phyloP scores from a whole-genome alignment of 139 green algal species.

The Eudorina sp. region DNA sequence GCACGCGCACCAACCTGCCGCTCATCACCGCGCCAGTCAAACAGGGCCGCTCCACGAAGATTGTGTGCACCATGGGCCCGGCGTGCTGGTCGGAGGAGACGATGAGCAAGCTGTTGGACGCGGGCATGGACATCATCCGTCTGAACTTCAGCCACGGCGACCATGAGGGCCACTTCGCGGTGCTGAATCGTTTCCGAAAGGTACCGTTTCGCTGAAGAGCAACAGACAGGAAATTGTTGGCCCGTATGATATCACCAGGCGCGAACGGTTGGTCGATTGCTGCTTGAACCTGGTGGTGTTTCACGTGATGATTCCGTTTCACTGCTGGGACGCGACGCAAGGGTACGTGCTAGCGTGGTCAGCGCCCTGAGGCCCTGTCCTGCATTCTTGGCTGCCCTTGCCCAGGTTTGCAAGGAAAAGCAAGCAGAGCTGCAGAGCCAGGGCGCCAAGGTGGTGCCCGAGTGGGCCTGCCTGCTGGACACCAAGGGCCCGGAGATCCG shows the following conservation, averaged over 20 bases:
- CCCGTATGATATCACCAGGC: no score
- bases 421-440: slow-evolving; percentile 6
- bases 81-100: slow-evolving; percentile 71
- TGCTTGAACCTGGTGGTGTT: no score
- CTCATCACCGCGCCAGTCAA: slow-evolving; percentile 65
- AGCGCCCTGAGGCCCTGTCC: no score
- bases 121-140: slow-evolving; percentile 77
- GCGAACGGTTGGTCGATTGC: no score
- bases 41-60: slow-evolving; percentile 61
- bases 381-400: no score
- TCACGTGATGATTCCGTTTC: no score
- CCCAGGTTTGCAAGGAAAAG: slow-evolving; percentile 57
- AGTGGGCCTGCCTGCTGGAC: slow-evolving; percentile 67
- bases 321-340: no score
- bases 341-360: no score
- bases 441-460: background rate
- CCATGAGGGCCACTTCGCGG: slow-evolving; percentile 71
- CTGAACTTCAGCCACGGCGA: slow-evolving; percentile 85
- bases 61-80: slow-evolving; percentile 80
- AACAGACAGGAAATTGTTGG: no score
- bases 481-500: slow-evolving; percentile 80
- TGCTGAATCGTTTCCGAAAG: slow-evolving; percentile 74
- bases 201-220: no score
- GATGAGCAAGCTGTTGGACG: slow-evolving; percentile 75
- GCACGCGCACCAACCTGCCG: slow-evolving; percentile 69